Percentiles rank a stretch among this genome's conserved stretches.
These are phyloP conservation scores for Termitomyces titanicus DNA, from an alignment of 768 basidiomycete species.

Conservation along the genomic window DNA sequence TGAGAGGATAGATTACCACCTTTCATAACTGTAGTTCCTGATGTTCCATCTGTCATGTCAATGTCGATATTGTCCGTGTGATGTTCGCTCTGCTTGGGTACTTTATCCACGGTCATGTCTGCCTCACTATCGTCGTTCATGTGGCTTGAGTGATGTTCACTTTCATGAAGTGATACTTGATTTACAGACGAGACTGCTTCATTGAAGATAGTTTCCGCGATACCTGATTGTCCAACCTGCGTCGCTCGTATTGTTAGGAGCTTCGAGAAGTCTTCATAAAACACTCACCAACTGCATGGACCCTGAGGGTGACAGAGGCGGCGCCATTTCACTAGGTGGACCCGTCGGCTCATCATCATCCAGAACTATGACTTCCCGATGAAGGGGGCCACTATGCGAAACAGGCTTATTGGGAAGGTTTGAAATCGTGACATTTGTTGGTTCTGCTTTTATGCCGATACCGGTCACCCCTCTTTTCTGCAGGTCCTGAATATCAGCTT, in stretches of 20 bases:
- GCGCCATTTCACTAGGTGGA: background rate
- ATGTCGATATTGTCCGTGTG: background rate
- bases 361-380: background rate
- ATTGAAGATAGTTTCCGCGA: background rate
- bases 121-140: background rate
- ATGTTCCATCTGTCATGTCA: background rate
- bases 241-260: background rate
- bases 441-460: constrained; percentile 4
- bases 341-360: background rate
- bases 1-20: background rate
- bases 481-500: constrained; percentile 15
- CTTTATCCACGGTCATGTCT: background rate
- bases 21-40: background rate
- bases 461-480: constrained; percentile 7
- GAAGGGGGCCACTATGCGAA: background rate
- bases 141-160: background rate
- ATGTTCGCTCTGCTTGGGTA: background rate
- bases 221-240: background rate
- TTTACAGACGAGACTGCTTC: background rate
- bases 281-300: background rate
- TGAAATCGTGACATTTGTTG: constrained; percentile 1
- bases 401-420: background rate
- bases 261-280: background rate
- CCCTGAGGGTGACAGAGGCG: background rate
- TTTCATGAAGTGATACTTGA: background rate